These are phyloP conservation scores for Backusella liffmaniae DNA, from an alignment of 192 early-diverging fungal species.

Conservation along the genomic window DNA sequence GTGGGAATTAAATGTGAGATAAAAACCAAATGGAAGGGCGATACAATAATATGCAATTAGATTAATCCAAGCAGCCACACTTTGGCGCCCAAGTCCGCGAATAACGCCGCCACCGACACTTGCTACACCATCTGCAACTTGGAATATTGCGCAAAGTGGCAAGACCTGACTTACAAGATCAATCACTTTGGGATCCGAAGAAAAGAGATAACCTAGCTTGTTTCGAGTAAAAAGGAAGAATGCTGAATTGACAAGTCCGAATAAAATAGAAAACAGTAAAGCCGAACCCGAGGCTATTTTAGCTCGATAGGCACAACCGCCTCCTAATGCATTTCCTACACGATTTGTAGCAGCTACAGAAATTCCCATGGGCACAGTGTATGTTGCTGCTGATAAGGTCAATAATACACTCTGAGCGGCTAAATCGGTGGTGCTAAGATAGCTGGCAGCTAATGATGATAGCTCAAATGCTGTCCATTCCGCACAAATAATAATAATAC, in stretches of 20 bases:
- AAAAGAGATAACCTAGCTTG: slow-evolving; percentile 64
- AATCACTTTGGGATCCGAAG: slow-evolving; percentile 67
- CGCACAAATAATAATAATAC: slow-evolving; percentile 67
- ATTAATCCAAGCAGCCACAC: slow-evolving; percentile 52
- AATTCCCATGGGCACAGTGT: slow-evolving; percentile 52
- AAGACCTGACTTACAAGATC: slow-evolving; percentile 64
- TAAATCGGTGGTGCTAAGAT: slow-evolving; percentile 50
- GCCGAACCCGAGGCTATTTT: slow-evolving; percentile 49
- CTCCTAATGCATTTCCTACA: slow-evolving; percentile 59
- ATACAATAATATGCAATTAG: slow-evolving; percentile 53
- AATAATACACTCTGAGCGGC: slow-evolving; percentile 57
- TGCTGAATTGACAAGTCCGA: slow-evolving; percentile 49
- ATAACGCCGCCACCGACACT: slow-evolving; percentile 52
- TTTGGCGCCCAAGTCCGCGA: slow-evolving; percentile 53
- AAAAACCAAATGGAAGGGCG: slow-evolving; percentile 57
- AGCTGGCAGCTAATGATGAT: slow-evolving; percentile 63
- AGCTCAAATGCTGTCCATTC: slow-evolving; percentile 75
- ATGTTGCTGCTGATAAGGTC: slow-evolving; percentile 47
- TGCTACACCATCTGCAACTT: slow-evolving; percentile 47
- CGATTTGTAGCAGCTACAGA: slow-evolving; percentile 51
- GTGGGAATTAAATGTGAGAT: slow-evolving; percentile 43
- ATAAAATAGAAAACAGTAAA: slow-evolving; percentile 45
- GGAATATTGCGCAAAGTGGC: slow-evolving; percentile 76
- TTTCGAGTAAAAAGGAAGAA: slow-evolving; percentile 48
- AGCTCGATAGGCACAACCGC: slow-evolving; percentile 44